A percentile compares a stretch with the other conserved stretches of the same genome.
These are phyloP conservation scores for Trametes polyzona DNA, from an alignment of 1,284 basidiomycete species.

Conservation along the genomic window DNA sequence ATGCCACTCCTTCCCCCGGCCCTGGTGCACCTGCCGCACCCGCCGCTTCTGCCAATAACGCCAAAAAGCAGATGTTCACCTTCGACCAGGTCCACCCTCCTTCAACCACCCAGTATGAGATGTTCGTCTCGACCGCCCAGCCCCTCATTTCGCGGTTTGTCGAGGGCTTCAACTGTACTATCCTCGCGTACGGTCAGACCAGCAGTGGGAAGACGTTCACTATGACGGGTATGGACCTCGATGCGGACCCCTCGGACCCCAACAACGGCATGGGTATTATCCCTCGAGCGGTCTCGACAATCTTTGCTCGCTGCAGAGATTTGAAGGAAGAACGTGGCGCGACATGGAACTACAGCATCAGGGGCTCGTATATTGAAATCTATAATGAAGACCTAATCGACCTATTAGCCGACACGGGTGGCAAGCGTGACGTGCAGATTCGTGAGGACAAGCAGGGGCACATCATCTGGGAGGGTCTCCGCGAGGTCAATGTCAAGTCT, in stretches of 20 bases:
- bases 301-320: constrained; percentile 82
- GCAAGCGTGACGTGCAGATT: constrained; percentile 88
- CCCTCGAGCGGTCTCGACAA: constrained; percentile 90
- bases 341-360: constrained; percentile 75
- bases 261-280: constrained; percentile 91
- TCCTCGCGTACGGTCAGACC: constrained; percentile 98
- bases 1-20: constrained; percentile 54
- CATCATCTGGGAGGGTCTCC: constrained; percentile 96
- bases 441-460: constrained; percentile 96
- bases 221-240: constrained; percentile 91
- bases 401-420: constrained; percentile 73
- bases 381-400: constrained; percentile 98
- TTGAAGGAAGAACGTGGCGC: constrained; percentile 76
- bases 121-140: constrained; percentile 84
- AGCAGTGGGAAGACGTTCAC: constrained; percentile 97
- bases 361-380: constrained; percentile 93
- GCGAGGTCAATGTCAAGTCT: constrained; percentile 86
- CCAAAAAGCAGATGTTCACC: constrained; percentile 86
- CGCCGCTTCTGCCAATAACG: constrained; percentile 53
- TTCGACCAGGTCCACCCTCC: constrained; percentile 95
- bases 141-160: constrained; percentile 90
- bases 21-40: constrained; percentile 49
- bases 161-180: constrained; percentile 97
- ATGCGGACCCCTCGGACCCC: constrained; percentile 77
- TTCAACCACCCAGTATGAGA: constrained; percentile 79